phyloP scores from a whole-genome alignment of 345 rosid species.

The Corchorus olitorius region DNA sequence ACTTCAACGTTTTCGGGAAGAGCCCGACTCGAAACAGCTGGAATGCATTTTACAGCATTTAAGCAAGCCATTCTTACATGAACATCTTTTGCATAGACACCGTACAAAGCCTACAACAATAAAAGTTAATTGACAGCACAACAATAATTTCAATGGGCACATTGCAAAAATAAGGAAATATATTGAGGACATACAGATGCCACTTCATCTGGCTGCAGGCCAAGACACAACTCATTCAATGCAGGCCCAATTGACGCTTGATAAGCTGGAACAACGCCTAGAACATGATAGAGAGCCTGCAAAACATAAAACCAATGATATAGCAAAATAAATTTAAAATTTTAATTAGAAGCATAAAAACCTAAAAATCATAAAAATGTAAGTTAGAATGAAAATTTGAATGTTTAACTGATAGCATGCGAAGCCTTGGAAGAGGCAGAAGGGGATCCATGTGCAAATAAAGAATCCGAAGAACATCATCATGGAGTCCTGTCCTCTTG shows the following conservation, averaged over 20 bases:
- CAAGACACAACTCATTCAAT: slow-evolving; percentile 91
- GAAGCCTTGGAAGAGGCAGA: slow-evolving; percentile 92
- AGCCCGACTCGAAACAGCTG: slow-evolving; percentile 72
- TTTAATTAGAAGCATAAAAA: not conserved
- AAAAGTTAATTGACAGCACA: slow-evolving; percentile 19
- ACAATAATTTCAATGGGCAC: not conserved
- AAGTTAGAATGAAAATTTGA: slow-evolving; percentile 23
- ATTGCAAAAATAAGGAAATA: slow-evolving; percentile 5
- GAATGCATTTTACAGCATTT: slow-evolving; percentile 91
- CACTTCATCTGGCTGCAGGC: slow-evolving; percentile 78
- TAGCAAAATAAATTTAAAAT: slow-evolving; percentile 18
- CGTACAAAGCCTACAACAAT: slow-evolving; percentile 72
- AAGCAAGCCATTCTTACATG: slow-evolving; percentile 99
- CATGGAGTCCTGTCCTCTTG: slow-evolving; percentile 83
- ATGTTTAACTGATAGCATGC: slow-evolving; percentile 78
- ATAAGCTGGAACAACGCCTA: slow-evolving; percentile 82
- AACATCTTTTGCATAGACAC: slow-evolving; percentile 89
- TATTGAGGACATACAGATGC: slow-evolving; percentile 61
- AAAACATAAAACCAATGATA: slow-evolving; percentile 24
- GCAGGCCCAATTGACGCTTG: slow-evolving; percentile 87
- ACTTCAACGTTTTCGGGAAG: slow-evolving; percentile 76
- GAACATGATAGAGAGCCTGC: slow-evolving; percentile 91
- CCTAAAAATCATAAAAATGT: slow-evolving; percentile 13
- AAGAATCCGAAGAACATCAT: slow-evolving; percentile 78
- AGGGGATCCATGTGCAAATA: slow-evolving; percentile 89